A percentile compares a stretch with the other conserved stretches of the same genome.
Evolutionary conservation across 441 rosid genomes (phyloP).

Genomic region (Populus hybrid): DNA sequence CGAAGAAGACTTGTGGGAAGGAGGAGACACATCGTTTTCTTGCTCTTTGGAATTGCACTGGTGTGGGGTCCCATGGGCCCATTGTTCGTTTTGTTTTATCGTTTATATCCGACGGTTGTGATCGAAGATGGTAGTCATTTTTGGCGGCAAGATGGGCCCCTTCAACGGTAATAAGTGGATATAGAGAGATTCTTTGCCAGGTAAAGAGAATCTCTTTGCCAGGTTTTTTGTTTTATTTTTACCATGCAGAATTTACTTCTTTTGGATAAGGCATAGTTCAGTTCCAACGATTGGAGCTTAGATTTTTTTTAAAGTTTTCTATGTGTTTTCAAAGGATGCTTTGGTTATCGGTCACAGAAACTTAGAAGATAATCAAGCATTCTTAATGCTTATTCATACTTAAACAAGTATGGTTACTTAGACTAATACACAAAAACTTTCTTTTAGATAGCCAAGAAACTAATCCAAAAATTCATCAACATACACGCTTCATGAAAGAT

Average conservation of each 20-base stretch:
- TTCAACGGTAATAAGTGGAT: slow-evolving; percentile 16
- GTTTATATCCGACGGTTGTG: slow-evolving; percentile 25
- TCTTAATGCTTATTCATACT: slow-evolving; percentile 1
- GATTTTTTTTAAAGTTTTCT: not conserved
- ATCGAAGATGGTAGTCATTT: slow-evolving; percentile 13
- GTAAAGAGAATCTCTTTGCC: not conserved
- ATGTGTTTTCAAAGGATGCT: not conserved
- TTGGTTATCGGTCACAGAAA: not conserved
- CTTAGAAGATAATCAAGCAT: not conserved
- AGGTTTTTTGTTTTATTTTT: no score
- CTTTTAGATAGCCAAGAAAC: no score
- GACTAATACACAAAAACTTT: no score
- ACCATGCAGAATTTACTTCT: not conserved
- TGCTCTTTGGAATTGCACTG: slow-evolving; percentile 5
- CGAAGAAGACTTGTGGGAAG: not conserved
- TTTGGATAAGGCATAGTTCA: slow-evolving; percentile 4
- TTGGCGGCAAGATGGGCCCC: slow-evolving; percentile 20
- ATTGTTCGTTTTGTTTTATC: no score
- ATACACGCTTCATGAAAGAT: no score
- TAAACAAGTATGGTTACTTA: not conserved
- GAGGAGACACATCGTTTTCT: slow-evolving; percentile 11
- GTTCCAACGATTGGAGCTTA: not conserved
- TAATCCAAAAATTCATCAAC: no score
- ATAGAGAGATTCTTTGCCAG: slow-evolving; percentile 7
- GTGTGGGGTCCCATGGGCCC: slow-evolving; percentile 19